These are phyloP conservation scores for Hymenoscyphus scutula DNA, from an alignment of 2,329 filamentous ascomycete species.

Conservation along the genomic window DNA sequence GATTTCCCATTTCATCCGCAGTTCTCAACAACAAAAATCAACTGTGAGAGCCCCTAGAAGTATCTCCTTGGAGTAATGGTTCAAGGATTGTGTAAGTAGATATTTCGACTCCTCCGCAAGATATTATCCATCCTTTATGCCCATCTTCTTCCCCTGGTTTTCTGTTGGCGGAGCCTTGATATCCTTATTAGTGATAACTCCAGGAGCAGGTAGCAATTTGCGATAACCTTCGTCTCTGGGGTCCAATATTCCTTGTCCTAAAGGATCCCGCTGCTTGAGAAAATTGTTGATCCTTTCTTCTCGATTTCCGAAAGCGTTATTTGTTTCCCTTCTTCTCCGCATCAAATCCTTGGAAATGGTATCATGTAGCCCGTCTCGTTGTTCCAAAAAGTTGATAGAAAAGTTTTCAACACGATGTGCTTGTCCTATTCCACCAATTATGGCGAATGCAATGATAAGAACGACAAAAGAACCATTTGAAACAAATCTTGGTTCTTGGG, in stretches of 20 bases:
- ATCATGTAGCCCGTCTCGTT: slow-evolving; percentile 64
- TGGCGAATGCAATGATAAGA: slow-evolving; percentile 66
- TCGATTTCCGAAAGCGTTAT: slow-evolving; percentile 49
- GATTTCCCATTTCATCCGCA: background rate
- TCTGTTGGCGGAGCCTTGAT: slow-evolving; percentile 29
- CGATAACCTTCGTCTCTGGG: slow-evolving; percentile 44
- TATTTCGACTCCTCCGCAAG: background rate
- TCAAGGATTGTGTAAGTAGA: background rate
- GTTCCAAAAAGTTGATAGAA: slow-evolving; percentile 61
- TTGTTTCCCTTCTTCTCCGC: slow-evolving; percentile 51
- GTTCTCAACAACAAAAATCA: background rate
- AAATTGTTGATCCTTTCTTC: slow-evolving; percentile 76
- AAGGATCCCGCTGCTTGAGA: slow-evolving; percentile 64
- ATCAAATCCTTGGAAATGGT: slow-evolving; percentile 62
- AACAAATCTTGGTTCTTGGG: slow-evolving; percentile 61
- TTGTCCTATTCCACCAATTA: slow-evolving; percentile 71
- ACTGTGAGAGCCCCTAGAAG: background rate
- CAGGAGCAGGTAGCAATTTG: slow-evolving; percentile 44
- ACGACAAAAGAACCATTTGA: slow-evolving; percentile 76
- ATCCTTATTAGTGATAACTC: slow-evolving; percentile 45
- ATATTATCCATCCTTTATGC: slow-evolving; percentile 12
- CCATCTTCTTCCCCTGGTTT: slow-evolving; percentile 19
- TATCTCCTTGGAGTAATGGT: background rate
- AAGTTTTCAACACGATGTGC: slow-evolving; percentile 64
- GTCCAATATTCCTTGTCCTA: slow-evolving; percentile 25